A percentile compares a stretch with the other conserved stretches of the same genome.
Evolutionary conservation across 257 asterid genomes (phyloP).

Genomic region (Rubia yunnanensis): DNA sequence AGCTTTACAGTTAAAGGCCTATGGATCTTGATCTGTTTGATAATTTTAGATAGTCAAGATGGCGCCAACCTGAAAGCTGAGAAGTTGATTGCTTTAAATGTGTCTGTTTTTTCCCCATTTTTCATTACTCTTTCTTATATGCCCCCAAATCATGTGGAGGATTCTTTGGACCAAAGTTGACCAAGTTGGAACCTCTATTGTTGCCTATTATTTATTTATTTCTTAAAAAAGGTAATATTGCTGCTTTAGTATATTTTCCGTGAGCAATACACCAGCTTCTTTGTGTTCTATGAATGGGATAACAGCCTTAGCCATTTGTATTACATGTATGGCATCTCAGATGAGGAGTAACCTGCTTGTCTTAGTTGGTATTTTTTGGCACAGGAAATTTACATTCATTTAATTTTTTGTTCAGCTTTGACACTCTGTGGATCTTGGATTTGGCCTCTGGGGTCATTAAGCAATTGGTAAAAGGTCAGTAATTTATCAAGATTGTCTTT

Average conservation of each 20-base stretch:
- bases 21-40: not conserved
- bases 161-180: not conserved
- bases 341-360: not conserved
- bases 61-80: not conserved
- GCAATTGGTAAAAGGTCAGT: slow-evolving; percentile 65
- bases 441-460: slow-evolving; percentile 48
- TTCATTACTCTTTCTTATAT: not conserved
- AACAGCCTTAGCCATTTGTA: slow-evolving; percentile 2
- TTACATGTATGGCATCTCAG: not conserved
- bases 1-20: not conserved
- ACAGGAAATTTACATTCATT: not conserved
- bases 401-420: slow-evolving; percentile 46
- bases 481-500: slow-evolving; percentile 4
- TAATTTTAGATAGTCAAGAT: not conserved
- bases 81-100: not conserved
- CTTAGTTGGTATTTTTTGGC: not conserved
- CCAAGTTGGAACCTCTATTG: not conserved
- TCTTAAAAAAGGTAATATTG: not conserved
- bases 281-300: not conserved
- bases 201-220: not conserved
- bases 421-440: slow-evolving; percentile 74
- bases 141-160: not conserved
- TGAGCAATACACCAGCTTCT: not conserved
- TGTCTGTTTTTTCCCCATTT: not conserved
- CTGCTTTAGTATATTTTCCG: not conserved